Evolutionary conservation across 345 rosid genomes (phyloP), one percentile per base, ranked within the genome.

Genomic region (Diplotaxis tenuifolia): DNA sequence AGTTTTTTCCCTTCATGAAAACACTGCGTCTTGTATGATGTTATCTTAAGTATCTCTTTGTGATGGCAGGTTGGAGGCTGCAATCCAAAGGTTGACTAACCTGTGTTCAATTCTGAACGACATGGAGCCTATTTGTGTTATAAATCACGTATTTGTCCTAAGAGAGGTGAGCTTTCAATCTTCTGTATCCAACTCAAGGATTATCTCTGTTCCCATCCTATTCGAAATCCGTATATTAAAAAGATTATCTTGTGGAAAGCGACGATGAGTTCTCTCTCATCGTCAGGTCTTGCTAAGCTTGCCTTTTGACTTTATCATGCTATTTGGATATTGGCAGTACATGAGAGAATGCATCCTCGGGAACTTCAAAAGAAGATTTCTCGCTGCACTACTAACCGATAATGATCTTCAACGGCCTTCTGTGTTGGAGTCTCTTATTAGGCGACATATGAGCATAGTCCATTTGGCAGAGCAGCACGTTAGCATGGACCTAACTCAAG

Each of bases 71-170:
- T 86, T 95, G 84, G 99, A 95, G 86, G 99, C 99, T 86, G 99
- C 99, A 72, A 89, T 95, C 91, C 98, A 95, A 77, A 92, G 99
- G 82, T 79, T 95, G 86, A 90, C 98, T 76, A 92, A 89, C 78
- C 82, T 95, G 70, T 92, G 96, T 67, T 92, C 98, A 53, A 85
- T 92, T 78, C 79, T 95, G 85, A 95, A 95, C 77, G 99, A 95
- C 75, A 92, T 95, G 99, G 99, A 95, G 81, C 99, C 99, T 53
- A 92, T 95, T 74, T 92, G 98, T 84, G 98, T 89, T 72, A 86
- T 95, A 78, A 95, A 90, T 78, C 99, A 95, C 70, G 97, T 95
- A 12, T 95, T 95, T 79, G 97, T 95, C 77, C 82, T 90, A 67
- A 85, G 99, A 78, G 99, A 95, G 99, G 99, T 92, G 74, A 86